Base-by-base conservation (phyloP, 2,329 filamentous ascomycete species). In the Venturia nashicola region DNA sequence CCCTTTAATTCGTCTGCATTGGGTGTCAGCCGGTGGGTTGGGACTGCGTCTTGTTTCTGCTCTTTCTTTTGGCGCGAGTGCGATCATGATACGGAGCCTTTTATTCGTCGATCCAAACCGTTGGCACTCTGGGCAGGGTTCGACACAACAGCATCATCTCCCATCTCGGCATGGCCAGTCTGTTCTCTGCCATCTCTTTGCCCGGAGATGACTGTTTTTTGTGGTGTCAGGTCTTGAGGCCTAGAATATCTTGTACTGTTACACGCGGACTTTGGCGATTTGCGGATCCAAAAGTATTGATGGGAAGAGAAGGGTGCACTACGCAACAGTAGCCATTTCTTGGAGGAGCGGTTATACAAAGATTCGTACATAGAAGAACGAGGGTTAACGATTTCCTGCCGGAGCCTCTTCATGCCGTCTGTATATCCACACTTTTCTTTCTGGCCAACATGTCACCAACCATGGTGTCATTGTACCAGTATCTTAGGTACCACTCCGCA, bases 101-200 rank as follows among this genome's bases (percentile, higher is more conserved):
- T 62, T 44, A 54, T 55, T 36, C 23, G 61, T 42, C 51, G 51
- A 12, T 42, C 51, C 62, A n/a, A 18, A 34, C 42, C 42, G 66
- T 62, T 66, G 64, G 68, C 67, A 68, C 64, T 67, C 63, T 68
- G 68, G 68, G 67, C 68, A 65, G 69, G 68, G 68, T 67, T 63
- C 66, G 68, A 67, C 66, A 66, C 51, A 18, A 36, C 51, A 57
- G 32, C 51, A 57, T n/a, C 51, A 36, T 36, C 27, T 57, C 32
- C 32, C 51, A 57, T 57, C 7, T 36, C 51, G 51, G 6, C 48
- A 36, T 36, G 51, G 51, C 16, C 51, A 36, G 51, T 36, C n/a
- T 57, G 27, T 18, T 55, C 27, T 32, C 23, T 36, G 27, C 27
- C 16, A 36, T 32, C 32, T 57, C 51, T 36, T 18, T 36, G 32